These are phyloP conservation scores for Penicillium herquei DNA, from an alignment of 495 filamentous ascomycete genomes.

Conservation along the genomic window DNA sequence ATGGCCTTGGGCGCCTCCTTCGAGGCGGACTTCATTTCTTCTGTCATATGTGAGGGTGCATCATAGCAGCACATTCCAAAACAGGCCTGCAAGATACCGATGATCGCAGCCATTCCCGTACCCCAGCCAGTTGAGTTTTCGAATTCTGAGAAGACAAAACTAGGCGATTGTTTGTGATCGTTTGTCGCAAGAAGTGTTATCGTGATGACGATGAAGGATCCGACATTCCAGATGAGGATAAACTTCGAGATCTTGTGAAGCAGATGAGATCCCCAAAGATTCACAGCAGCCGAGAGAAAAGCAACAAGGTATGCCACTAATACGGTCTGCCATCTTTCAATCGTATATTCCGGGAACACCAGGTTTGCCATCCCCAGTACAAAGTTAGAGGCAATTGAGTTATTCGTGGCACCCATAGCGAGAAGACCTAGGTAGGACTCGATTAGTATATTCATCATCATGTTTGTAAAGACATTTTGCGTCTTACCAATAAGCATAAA, in stretches of 20 bases:
- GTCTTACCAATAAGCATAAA: constrained; percentile 50
- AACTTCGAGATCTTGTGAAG: constrained; percentile 52
- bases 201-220: constrained; percentile 50
- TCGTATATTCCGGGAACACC: constrained; percentile 49
- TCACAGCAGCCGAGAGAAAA: constrained; percentile 41
- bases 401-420: constrained; percentile 58
- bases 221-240: constrained; percentile 55
- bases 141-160: constrained; percentile 57
- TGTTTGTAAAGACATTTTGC: background rate
- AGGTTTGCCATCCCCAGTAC: constrained; percentile 55
- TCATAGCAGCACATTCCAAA: constrained; percentile 60
- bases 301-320: constrained; percentile 51
- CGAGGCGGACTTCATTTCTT: constrained; percentile 51
- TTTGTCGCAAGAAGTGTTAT: constrained; percentile 24
- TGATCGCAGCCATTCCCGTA: constrained; percentile 48
- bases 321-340: constrained; percentile 58
- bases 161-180: constrained; percentile 53
- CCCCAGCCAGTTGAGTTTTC: constrained; percentile 56
- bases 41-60: constrained; percentile 46
- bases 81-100: constrained; percentile 55
- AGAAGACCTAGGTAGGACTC: constrained; percentile 39
- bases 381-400: constrained; percentile 56
- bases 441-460: background rate
- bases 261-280: constrained; percentile 50
- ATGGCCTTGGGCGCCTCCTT: constrained; percentile 55